Conservation (phyloP, 257 asterid genomes). For the Fraxinus cuspidata region DNA sequence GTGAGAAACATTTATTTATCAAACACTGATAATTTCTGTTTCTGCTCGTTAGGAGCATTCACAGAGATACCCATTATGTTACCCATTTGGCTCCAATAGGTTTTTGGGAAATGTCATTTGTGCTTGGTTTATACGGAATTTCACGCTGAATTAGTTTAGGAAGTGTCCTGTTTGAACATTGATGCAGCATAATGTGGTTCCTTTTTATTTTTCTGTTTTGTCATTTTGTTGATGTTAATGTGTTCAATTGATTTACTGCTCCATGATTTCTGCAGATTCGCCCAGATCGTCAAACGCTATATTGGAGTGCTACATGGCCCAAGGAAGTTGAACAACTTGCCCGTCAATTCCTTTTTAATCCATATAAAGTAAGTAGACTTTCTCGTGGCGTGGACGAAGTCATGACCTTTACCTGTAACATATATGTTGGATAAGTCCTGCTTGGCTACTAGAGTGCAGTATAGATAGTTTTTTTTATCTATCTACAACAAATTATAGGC, state of each 20-base stretch:
- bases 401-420: background rate
- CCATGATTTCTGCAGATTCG: constrained; percentile 64
- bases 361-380: constrained; percentile 71
- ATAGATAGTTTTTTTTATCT: background rate
- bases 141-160: background rate
- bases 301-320: constrained; percentile 99
- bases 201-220: background rate
- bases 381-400: background rate
- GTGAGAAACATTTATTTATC: background rate
- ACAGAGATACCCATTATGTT: background rate
- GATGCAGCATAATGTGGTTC: background rate
- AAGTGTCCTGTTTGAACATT: background rate
- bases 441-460: background rate
- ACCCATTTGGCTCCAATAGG: background rate
- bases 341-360: constrained; percentile 61
- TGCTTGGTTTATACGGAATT: background rate
- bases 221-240: background rate
- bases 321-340: constrained; percentile 99
- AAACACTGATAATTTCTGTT: background rate
- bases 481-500: background rate
- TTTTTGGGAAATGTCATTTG: background rate
- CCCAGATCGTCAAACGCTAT: constrained; percentile 96
- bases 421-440: background rate
- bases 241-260: background rate
- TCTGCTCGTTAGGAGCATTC: background rate